Conservation (phyloP, 306 rosid genomes). For the Luffa acutangula region DNA sequence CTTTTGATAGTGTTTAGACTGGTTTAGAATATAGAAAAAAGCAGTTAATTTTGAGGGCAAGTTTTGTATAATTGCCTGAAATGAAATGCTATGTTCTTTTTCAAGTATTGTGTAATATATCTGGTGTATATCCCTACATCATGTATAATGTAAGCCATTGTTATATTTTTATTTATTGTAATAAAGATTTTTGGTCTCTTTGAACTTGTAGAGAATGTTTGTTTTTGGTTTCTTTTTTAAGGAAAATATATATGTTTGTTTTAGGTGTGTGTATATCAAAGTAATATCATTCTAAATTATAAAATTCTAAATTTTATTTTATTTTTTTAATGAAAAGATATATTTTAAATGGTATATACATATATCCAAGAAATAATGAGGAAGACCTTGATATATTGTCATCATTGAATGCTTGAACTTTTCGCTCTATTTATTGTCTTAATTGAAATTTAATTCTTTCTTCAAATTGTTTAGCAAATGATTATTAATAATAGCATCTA, state of each 20-base stretch:
- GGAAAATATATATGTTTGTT: no score
- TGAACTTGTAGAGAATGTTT: background rate
- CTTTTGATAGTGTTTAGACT: background rate
- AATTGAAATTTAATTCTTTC: background rate
- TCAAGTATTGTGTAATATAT: background rate
- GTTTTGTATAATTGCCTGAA: slow-evolving; percentile 2
- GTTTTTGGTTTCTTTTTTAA: no score
- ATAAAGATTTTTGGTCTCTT: background rate
- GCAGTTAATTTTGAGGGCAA: background rate
- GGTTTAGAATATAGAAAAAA: background rate
- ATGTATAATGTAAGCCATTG: background rate
- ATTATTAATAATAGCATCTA: background rate
- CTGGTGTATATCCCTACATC: background rate
- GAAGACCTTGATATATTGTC: background rate
- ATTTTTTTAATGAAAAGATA: no score
- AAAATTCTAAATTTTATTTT: no score
- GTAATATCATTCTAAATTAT: no score
- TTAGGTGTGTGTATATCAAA: no score
- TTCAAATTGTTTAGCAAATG: background rate
- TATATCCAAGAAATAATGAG: background rate
- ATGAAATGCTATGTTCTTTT: background rate
- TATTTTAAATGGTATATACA: background rate
- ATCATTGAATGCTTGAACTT: background rate
- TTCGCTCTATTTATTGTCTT: background rate
- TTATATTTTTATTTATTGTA: background rate